phyloP scores from a whole-genome alignment of 352 stramenopile genomes.

The Pythium grandisporangium region DNA sequence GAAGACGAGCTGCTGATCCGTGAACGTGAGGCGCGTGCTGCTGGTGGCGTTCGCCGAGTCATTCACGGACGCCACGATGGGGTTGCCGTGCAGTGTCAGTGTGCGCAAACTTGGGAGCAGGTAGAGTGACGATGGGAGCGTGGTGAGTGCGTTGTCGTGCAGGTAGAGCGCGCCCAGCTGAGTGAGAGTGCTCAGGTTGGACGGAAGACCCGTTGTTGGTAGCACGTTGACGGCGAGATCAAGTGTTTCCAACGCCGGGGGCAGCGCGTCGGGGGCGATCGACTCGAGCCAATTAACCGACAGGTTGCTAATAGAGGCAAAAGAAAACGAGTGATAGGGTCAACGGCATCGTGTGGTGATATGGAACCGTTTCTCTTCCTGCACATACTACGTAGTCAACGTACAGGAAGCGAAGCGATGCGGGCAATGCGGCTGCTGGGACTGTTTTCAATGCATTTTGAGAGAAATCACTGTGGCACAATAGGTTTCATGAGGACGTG shows the following conservation, averaged over 20 bases:
- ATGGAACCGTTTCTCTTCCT: too few relatives aligned
- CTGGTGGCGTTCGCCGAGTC: too few relatives aligned
- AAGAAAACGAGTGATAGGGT: background rate
- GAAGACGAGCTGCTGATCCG: conserved; percentile 12
- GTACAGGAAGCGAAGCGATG: conserved; percentile 7
- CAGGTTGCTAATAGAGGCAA: conserved; percentile 5
- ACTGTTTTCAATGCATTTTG: conserved; percentile 2
- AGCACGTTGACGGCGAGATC: conserved; percentile 9
- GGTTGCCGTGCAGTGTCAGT: conserved; percentile 13
- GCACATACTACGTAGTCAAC: background rate
- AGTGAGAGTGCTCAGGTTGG: conserved; percentile 1
- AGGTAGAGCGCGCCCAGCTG: conserved; percentile 8
- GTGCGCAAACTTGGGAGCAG: conserved; percentile 4
- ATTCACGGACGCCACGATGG: conserved; percentile 3
- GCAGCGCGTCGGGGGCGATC: conserved; percentile 5
- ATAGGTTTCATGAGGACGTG: too few relatives aligned
- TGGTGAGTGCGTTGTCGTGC: conserved; percentile 7
- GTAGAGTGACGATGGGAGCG: conserved; percentile 3
- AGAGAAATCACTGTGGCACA: background rate
- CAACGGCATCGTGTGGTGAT: too few relatives aligned
- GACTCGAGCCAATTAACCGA: conserved; percentile 6
- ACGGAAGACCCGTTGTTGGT: background rate
- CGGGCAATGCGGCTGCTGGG: background rate
- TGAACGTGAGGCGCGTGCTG: conserved; percentile 17
- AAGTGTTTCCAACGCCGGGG: conserved; percentile 2